Evolutionary conservation across 306 rosid species (phyloP).

Genomic region (Quercus rubra): DNA sequence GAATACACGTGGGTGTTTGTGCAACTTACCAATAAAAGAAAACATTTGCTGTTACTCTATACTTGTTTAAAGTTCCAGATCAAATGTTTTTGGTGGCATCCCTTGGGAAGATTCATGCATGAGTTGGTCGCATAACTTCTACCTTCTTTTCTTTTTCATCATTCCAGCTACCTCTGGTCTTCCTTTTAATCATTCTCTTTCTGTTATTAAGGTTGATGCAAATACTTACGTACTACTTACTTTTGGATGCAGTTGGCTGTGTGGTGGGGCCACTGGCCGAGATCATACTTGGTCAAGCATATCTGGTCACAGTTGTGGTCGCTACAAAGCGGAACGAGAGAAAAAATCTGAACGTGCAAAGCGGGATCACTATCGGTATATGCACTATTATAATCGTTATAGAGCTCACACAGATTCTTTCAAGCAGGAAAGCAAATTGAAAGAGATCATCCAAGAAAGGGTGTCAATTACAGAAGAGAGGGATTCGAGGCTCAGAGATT

Average conservation of each 20-base stretch:
- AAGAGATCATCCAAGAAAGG: constrained; percentile 60
- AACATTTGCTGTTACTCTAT: neutral
- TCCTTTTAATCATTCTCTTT: neutral
- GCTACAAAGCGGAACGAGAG: constrained; percentile 62
- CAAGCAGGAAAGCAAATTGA: constrained; percentile 79
- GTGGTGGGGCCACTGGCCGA: constrained; percentile 94
- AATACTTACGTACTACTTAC: neutral
- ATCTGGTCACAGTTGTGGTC: constrained; percentile 95
- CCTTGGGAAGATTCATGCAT: neutral
- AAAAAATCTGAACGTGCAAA: constrained; percentile 79
- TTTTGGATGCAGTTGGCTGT: constrained; percentile 79
- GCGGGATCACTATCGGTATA: constrained; percentile 75
- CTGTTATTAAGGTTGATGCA: neutral
- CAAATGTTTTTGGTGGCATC: neutral
- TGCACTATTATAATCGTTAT: constrained; percentile 90
- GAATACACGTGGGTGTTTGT: too few relatives aligned
- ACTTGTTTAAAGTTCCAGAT: neutral
- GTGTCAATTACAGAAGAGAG: constrained; percentile 63
- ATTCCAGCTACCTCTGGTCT: neutral
- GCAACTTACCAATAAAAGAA: too few relatives aligned
- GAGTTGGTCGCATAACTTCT: neutral
- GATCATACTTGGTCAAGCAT: constrained; percentile 86
- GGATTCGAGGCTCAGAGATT: constrained; percentile 62
- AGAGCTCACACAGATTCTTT: constrained; percentile 98
- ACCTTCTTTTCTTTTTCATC: neutral